Conservation (phyloP, 2,329 filamentous ascomycete genomes). For the Neopestalotiopsis clavispora region DNA sequence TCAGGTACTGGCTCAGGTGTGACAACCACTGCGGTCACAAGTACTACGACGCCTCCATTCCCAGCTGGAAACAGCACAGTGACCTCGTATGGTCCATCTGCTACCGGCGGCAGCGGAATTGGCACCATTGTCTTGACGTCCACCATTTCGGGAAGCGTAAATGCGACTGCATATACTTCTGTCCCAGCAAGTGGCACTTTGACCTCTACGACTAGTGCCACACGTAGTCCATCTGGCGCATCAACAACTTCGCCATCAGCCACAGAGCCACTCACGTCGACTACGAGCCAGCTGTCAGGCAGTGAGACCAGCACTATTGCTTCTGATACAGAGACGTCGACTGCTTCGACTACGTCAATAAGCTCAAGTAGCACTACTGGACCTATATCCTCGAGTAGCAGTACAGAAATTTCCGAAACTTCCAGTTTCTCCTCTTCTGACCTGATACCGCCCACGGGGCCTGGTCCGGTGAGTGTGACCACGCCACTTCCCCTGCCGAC, state of each 20-base stretch:
- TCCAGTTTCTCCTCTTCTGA: constrained; percentile 20
- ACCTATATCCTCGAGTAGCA: constrained; percentile 11
- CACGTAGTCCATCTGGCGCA: constrained; percentile 5
- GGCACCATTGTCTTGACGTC: neutral
- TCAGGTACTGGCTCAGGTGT: neutral
- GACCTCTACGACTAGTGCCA: neutral
- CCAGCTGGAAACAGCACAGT: constrained; percentile 24
- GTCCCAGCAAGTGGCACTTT: neutral
- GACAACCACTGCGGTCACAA: neutral
- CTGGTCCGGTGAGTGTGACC: constrained; percentile 19
- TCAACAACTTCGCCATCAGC: constrained; percentile 17
- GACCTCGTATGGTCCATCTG: constrained; percentile 20
- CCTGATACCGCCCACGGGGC: constrained; percentile 18
- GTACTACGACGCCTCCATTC: constrained; percentile 21
- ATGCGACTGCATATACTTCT: neutral
- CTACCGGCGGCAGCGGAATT: constrained; percentile 5
- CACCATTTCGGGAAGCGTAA: neutral
- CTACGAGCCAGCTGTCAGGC: neutral
- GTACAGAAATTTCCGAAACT: neutral
- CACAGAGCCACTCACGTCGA: constrained; percentile 6
- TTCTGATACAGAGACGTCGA: neutral
- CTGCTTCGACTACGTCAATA: constrained; percentile 9
- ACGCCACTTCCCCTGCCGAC: neutral
- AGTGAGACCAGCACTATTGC: neutral
- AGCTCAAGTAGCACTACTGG: constrained; percentile 6